Evolutionary conservation across 176 grass and related monocot species (phyloP), one percentile per base, ranked within the genome.

Genomic region (Carex scoparia): DNA sequence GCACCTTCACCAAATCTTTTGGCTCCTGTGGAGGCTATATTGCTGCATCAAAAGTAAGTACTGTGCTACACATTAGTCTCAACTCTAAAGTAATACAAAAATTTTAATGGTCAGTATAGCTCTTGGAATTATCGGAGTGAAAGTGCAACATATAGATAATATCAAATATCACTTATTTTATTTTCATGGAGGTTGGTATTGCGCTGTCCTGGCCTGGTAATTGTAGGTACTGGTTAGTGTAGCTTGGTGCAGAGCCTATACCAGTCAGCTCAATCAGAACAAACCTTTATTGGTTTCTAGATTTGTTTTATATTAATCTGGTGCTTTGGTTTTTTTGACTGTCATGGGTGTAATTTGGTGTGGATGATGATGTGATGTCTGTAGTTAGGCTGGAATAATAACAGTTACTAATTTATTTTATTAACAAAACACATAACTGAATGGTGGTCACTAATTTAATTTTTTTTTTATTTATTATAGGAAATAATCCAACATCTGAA

Each of bases 1-100:
- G 95, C 75, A 94, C 95, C 82, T 98, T 98, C 90, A 98, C 95
- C 15, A 98, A 98, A 81, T 94, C 92, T 80, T 98, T 98, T 82
- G 92, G 95, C 61, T 98, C 92, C 5, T 94, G 95, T 1, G 92
- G 95, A 84, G 95, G 95, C 40, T 98, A 98, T 59, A 93, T 93
- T 86, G 89, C 95, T 82, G 92, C 95, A 84, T 94, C 95, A 86
- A 90, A 94, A 79, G 95, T 97, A 84, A 38, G 81, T 87, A 69
- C 51, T 40, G 69, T 79, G n/a, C 30, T 58, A 31, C 32, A 32
- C 4, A 14, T 16, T 56, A 33, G 23, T 78, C 27, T 78, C 11
- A 77, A 55, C 10, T 77, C 12, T 76, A 13, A 3, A 54, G 46
- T 44, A 30, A 3, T 76, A 1, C 11, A 77, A 72, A 77, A 77